Evolutionary conservation across 192 early-diverging fungal genomes (phyloP).

Genomic region (Coemansia sp.): DNA sequence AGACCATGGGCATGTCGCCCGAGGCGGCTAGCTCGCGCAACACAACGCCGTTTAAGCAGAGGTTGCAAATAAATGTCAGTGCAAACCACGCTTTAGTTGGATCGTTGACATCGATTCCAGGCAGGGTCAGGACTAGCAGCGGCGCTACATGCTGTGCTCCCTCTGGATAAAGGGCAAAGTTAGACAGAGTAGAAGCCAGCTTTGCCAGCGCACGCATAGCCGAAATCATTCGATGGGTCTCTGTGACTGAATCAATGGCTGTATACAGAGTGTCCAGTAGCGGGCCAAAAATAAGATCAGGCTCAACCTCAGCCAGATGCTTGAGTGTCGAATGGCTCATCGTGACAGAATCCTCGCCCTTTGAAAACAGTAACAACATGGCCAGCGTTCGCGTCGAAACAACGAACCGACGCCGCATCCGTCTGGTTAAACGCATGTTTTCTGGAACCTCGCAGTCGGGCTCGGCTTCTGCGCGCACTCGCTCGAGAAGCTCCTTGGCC

Average conservation of each 20-base stretch:
- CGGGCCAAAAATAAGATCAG: constrained; percentile 74
- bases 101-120: constrained; percentile 95
- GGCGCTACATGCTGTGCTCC: constrained; percentile 80
- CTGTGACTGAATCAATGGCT: constrained; percentile 68
- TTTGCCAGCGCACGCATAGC: constrained; percentile 74
- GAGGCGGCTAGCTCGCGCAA: constrained; percentile 36
- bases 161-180: constrained; percentile 73
- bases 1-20: constrained; percentile 37
- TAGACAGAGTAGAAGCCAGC: constrained; percentile 70
- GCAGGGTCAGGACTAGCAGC: constrained; percentile 76
- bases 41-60: constrained; percentile 50
- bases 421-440: constrained; percentile 26
- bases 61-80: constrained; percentile 42
- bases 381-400: constrained; percentile 39
- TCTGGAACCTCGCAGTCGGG: constrained; percentile 23
- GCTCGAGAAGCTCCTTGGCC: constrained; percentile 64
- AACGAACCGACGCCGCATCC: constrained; percentile 44
- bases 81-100: constrained; percentile 69
- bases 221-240: constrained; percentile 88
- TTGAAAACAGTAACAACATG: constrained; percentile 52
- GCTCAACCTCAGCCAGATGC: constrained; percentile 64
- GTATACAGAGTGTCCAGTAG: constrained; percentile 85
- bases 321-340: constrained; percentile 52
- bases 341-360: constrained; percentile 39
- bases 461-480: constrained; percentile 41